Percentiles rank a stretch among this genome's conserved stretches.
phyloP scores from a whole-genome alignment of 2,329 filamentous ascomycete species.

The Arthroderma uncinatum region DNA sequence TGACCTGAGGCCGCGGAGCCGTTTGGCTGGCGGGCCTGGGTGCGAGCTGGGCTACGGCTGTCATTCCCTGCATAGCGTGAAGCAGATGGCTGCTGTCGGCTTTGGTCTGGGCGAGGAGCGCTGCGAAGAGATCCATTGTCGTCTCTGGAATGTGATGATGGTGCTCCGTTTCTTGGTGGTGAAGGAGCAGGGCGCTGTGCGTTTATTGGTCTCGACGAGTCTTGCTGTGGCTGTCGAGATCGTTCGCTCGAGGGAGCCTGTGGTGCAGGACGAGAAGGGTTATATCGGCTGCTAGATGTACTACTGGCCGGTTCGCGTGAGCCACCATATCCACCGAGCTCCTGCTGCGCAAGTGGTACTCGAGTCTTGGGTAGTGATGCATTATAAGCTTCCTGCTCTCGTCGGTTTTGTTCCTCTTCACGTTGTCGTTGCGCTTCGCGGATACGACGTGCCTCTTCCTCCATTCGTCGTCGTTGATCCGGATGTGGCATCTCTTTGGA shows the following conservation, averaged over 20 bases:
- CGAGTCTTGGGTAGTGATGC: slow-evolving; percentile 75
- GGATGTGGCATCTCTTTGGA: slow-evolving; percentile 49
- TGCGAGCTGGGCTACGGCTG: slow-evolving; percentile 26
- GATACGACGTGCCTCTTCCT: slow-evolving; percentile 44
- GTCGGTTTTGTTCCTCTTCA: slow-evolving; percentile 51
- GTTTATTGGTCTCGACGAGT: slow-evolving; percentile 43
- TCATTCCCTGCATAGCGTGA: slow-evolving; percentile 22
- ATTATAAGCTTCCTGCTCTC: slow-evolving; percentile 80
- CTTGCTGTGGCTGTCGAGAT: slow-evolving; percentile 32
- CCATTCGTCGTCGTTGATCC: slow-evolving; percentile 37
- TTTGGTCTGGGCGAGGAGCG: slow-evolving; percentile 25
- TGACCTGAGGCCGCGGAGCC: slow-evolving; percentile 36
- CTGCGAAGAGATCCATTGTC: slow-evolving; percentile 27
- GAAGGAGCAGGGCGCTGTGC: slow-evolving; percentile 78
- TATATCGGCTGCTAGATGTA: slow-evolving; percentile 56
- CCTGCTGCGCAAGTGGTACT: slow-evolving; percentile 73
- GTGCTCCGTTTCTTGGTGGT: slow-evolving; percentile 39
- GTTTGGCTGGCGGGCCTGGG: slow-evolving; percentile 33
- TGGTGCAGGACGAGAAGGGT: slow-evolving; percentile 75
- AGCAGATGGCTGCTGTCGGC: slow-evolving; percentile 24
- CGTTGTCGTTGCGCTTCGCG: slow-evolving; percentile 29
- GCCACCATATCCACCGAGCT: slow-evolving; percentile 61
- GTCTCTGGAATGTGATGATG: slow-evolving; percentile 14
- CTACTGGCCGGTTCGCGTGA: slow-evolving; percentile 41
- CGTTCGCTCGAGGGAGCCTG: slow-evolving; percentile 52